Evolutionary conservation across 257 asterid species (phyloP), one percentile per base, ranked within the genome.

Genomic region (Solanum commersonii): DNA sequence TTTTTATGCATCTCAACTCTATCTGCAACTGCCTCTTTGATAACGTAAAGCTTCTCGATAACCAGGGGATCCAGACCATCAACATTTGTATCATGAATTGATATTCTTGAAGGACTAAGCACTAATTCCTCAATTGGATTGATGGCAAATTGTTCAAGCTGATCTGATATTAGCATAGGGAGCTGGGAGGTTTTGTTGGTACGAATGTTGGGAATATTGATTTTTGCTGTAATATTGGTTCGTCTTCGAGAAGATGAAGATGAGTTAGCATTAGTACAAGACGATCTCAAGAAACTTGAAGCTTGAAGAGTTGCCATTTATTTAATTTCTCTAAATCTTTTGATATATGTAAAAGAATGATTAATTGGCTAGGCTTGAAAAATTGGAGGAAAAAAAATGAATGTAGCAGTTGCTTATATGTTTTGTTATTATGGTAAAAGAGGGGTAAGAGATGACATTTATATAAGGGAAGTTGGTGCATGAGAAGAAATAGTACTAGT

Each of bases 1-100:
- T 93, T 94, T 8, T 38, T 82, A 88, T 95, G 96, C 96, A 92
- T 95, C 89, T 94, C 96, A 3, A 91, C 93, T 72, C 98, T 91
- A 70, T 95, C 98, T 1, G 94, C 87, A 71, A 95, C 94, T 1
- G 92, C 92, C 73, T 94, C 98, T 23, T 93, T 15, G 71, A 93
- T 91, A 2, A 89, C 92, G 49, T 93, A 90, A 33, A 94, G 93
- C 89, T 93, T 93, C 8, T 86, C 88, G 1, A 91, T 67, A 10
- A 87, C 90, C 82, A 89, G 6, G 3, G 90, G 87, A 72, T 89
- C 94, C 11, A 88, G 40, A 8, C 60, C 90, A 11, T 77, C 46
- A 6, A 10, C 31, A 78, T 25, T 25, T 44, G 60, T 27, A 25
- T 46, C 67, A 27, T 56, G 63, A 56, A 8, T 46, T 35, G 22